Conservation (phyloP, 2,329 filamentous ascomycete genomes). For the Rugonectria rugulosa region DNA sequence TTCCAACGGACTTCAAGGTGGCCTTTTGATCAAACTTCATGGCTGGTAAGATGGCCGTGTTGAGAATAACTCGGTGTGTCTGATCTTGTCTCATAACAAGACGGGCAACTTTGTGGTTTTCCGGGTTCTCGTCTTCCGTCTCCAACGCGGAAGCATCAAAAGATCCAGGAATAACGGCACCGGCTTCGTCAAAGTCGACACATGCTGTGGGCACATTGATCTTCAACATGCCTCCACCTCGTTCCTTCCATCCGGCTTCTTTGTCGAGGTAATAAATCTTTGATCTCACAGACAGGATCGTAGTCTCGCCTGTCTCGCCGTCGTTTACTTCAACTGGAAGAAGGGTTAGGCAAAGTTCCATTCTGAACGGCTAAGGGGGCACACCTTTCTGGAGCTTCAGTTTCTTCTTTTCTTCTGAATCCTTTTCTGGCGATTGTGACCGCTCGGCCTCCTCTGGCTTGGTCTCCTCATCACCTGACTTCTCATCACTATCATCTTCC, state of each 20-base stretch:
- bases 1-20: slow-evolving; percentile 72
- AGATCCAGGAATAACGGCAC: slow-evolving; percentile 56
- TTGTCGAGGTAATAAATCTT: slow-evolving; percentile 85
- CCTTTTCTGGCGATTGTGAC: slow-evolving; percentile 57
- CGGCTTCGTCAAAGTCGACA: slow-evolving; percentile 62
- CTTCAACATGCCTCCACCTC: slow-evolving; percentile 83
- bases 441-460: slow-evolving; percentile 57
- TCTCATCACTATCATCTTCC: slow-evolving; percentile 56
- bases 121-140: slow-evolving; percentile 48
- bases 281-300: slow-evolving; percentile 76
- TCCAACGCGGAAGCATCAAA: slow-evolving; percentile 64
- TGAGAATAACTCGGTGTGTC: slow-evolving; percentile 85
- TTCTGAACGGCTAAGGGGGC: background rate
- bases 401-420: slow-evolving; percentile 71
- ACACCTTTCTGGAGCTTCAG: slow-evolving; percentile 74
- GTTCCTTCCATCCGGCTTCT: slow-evolving; percentile 83
- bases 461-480: slow-evolving; percentile 50
- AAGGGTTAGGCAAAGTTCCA: slow-evolving; percentile 37
- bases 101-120: slow-evolving; percentile 64
- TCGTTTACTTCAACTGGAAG: slow-evolving; percentile 74
- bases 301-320: slow-evolving; percentile 84
- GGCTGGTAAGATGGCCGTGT: slow-evolving; percentile 79
- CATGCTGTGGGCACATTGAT: slow-evolving; percentile 75
- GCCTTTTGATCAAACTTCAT: slow-evolving; percentile 83
- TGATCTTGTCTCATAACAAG: slow-evolving; percentile 93